Evolutionary conservation across 768 basidiomycete genomes (phyloP), one percentile per base, ranked within the genome.

Genomic region (Sutorius australiensis): DNA sequence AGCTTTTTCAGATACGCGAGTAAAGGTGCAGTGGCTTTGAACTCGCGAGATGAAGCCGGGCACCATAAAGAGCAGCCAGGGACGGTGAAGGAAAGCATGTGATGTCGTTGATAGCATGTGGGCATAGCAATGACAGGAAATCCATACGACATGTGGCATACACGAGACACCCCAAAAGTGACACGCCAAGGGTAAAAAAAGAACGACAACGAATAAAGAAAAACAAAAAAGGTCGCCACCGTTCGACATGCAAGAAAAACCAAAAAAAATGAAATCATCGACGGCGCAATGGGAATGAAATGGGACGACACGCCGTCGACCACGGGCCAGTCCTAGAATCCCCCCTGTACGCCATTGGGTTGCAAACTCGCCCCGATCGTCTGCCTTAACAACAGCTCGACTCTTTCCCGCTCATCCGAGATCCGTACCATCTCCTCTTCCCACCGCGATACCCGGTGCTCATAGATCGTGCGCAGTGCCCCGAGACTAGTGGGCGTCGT

Each of bases 401-500:
- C 81, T 16, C 76, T 69, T 61, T 87, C 84, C 13, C 86, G 74
- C 51, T 92, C 89, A 28, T 84, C 82, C 44, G 75, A 73, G 51
- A 87, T 75, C 52, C 80, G 73, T 24, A 75, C 67, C 78, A 89
- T 83, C 70, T 89, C 88, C 14, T 87, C 84, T 36, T 75, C 68
- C 82, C 87, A 87, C 38, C 88, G 73, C 44, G 77, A 75, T 63
- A 86, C 87, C 16, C 87, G 73, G 56, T 84, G 77, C 19, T 84
- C 84, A 49, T 87, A 89, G 32, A 91, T 82, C 32, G 72, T 67
- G 32, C 82, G 78, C 48, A 92, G 72, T 16, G 78, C 74, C 27
- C 79, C 77, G 21, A 90, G 75, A 59, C 87, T 87, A 1, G 80
- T 82, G 45, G 90, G 58, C 2, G 88, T 82, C 1, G 83, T 78